Evolutionary conservation across 2,329 filamentous ascomycete genomes (phyloP), one percentile per base, ranked within the genome.

Genomic region (Neopestalotiopsis clavispora): DNA sequence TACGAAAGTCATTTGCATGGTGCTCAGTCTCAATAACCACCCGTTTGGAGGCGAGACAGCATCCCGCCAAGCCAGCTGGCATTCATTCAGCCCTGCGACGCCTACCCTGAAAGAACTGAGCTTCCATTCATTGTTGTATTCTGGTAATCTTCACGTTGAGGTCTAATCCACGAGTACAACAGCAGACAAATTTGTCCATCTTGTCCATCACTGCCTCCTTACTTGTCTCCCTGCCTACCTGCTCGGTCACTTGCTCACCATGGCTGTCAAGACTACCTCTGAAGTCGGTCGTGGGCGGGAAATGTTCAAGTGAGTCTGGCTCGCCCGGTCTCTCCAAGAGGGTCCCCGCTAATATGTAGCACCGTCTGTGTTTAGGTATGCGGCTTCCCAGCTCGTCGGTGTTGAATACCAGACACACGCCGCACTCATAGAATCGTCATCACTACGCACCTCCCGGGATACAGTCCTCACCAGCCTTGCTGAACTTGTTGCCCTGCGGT

Each of bases 381-480:
- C 61, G 17, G 61, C 61, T 32, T 20, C 61, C 13, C 61, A 52
- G 61, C 38, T 64, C 28, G 28, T 49, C 7, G 42, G 23, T 6
- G 3, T 32, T 34, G 20, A 20, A 9, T 49, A 64, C 20, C 61
- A 64, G 34, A 49, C 20, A 30, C 38, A 14, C 4, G 20, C 38
- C 12, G 7, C 34, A 7, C 61, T 64, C n/a, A 14, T 28, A 38
- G 20, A 45, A n/a, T 32, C 40, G 9, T 23, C 61, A 13, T n/a
- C n/a, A 2, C 20, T 52, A 1, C 59, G 59, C 34, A 23, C 61
- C 23, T 45, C 61, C 4, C n/a, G 6, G n/a, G 83, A 85, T 66
- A 72, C 78, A 7, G 76, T 77, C 66, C 78, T 89, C 59, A 86
- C 84, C 1, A 81, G 83, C 4, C 81, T 87, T 64, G 84, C 85